Percentiles rank a stretch among this genome's conserved stretches.
phyloP scores from a whole-genome alignment of 768 basidiomycete species.

The Dictyophora rubrovolvata region DNA sequence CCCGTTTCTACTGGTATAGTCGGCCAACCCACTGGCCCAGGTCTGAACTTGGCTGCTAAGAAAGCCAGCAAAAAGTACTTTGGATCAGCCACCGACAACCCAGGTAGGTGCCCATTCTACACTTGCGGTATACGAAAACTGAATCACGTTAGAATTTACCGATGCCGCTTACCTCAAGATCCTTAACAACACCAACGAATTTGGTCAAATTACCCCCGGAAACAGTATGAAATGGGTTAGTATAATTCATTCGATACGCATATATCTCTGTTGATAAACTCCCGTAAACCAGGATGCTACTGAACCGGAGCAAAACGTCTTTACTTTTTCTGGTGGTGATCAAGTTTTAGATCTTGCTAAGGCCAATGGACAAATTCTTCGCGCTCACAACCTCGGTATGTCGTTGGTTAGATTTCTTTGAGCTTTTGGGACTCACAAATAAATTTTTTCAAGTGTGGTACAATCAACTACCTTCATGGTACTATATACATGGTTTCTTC shows the following conservation, averaged over 20 bases:
- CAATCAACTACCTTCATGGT: conserved; percentile 42
- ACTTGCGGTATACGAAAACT: neutral
- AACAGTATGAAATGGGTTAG: conserved; percentile 38
- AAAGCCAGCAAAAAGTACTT: conserved; percentile 36
- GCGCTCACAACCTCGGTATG: conserved; percentile 24
- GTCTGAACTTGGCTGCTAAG: conserved; percentile 28
- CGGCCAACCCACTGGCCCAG: conserved; percentile 11
- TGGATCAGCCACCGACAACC: conserved; percentile 36
- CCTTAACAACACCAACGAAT: conserved; percentile 25
- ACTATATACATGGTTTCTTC: neutral
- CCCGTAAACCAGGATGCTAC: conserved; percentile 35
- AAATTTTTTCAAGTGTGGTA: conserved; percentile 38
- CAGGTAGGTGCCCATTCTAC: conserved; percentile 1
- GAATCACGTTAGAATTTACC: conserved; percentile 22
- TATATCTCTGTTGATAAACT: neutral
- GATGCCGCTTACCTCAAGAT: conserved; percentile 29
- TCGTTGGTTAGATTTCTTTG: conserved; percentile 8
- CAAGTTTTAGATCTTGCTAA: conserved; percentile 33
- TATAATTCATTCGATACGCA: conserved; percentile 1
- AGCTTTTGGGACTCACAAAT: conserved; percentile 4
- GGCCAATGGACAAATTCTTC: conserved; percentile 35
- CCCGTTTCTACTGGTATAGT: neutral
- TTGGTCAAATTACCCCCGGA: conserved; percentile 35
- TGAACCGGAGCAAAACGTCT: conserved; percentile 36
- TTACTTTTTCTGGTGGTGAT: conserved; percentile 38